Conservation (phyloP, 2,329 filamentous ascomycete species). For the Verticillium alfalfae region DNA sequence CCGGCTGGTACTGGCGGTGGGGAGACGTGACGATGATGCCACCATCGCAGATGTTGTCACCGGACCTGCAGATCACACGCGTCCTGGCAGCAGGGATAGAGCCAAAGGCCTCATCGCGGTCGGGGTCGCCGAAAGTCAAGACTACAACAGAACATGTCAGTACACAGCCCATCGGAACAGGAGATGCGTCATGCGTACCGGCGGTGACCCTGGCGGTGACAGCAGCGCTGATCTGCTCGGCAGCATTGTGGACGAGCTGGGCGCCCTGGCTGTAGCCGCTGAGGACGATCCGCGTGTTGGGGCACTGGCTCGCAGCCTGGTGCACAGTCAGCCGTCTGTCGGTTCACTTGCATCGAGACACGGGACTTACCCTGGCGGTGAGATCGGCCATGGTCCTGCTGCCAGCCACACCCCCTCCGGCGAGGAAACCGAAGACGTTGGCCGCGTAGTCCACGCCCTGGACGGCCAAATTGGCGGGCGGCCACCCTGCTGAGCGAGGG, state of each 20-base stretch:
- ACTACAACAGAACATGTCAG: slow-evolving; percentile 1
- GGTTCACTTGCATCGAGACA: neutral
- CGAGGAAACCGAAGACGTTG: slow-evolving; percentile 34
- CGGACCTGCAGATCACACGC: slow-evolving; percentile 22
- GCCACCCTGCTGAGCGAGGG: slow-evolving; percentile 33
- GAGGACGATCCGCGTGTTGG: slow-evolving; percentile 37
- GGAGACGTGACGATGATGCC: slow-evolving; percentile 17
- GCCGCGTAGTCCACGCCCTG: slow-evolving; percentile 51
- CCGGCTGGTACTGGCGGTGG: slow-evolving; percentile 20
- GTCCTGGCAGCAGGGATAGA: slow-evolving; percentile 4
- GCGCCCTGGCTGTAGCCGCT: slow-evolving; percentile 39
- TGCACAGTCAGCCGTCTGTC: neutral
- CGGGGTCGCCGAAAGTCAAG: slow-evolving; percentile 10
- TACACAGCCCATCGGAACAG: neutral
- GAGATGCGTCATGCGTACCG: slow-evolving; percentile 1
- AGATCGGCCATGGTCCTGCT: slow-evolving; percentile 30
- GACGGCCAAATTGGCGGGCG: slow-evolving; percentile 36
- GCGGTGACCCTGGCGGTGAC: slow-evolving; percentile 19
- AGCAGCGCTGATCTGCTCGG: slow-evolving; percentile 27
- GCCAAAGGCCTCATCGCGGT: neutral
- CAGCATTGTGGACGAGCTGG: slow-evolving; percentile 37
- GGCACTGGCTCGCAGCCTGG: slow-evolving; percentile 32
- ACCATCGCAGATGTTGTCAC: slow-evolving; percentile 24
- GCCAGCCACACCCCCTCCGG: slow-evolving; percentile 36
- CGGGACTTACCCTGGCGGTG: neutral